Conservation (phyloP, 768 basidiomycete species). For the Phaeotremella fagi region DNA sequence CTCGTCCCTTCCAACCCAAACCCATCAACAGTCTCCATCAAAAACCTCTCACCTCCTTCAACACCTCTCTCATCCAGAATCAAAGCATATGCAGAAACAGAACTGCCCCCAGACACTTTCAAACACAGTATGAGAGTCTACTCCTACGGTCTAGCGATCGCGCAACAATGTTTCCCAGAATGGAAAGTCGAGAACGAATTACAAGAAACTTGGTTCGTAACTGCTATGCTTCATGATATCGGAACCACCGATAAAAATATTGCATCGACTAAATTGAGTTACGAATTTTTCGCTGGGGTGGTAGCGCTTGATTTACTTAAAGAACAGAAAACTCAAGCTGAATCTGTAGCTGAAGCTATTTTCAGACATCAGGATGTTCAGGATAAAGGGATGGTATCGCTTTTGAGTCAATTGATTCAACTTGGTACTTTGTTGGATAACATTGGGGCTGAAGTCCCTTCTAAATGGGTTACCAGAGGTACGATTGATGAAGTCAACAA, state of each 20-base stretch:
- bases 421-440: conserved; percentile 20
- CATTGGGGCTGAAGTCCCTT: conserved; percentile 7
- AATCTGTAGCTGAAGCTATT: conserved; percentile 22
- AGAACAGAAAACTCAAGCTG: conserved; percentile 19
- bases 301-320: conserved; percentile 13
- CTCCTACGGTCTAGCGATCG: conserved; percentile 21
- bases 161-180: conserved; percentile 12
- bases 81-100: conserved; percentile 1
- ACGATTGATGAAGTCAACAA: conserved; percentile 15
- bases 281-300: conserved; percentile 19
- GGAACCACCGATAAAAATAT: conserved; percentile 5
- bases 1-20: conserved; percentile 1
- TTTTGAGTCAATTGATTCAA: conserved; percentile 7
- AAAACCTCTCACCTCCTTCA: conserved; percentile 5
- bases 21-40: neutral
- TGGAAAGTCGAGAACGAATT: conserved; percentile 6
- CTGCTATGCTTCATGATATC: conserved; percentile 25
- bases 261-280: conserved; percentile 11
- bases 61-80: conserved; percentile 9
- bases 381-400: conserved; percentile 13
- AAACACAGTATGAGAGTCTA: conserved; percentile 17
- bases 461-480: conserved; percentile 10
- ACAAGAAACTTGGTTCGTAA: conserved; percentile 23
- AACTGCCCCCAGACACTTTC: conserved; percentile 15
- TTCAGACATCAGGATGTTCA: conserved; percentile 27